Evolutionary conservation across 352 stramenopile genomes (phyloP).

Genomic region (Phytophthora melonis): DNA sequence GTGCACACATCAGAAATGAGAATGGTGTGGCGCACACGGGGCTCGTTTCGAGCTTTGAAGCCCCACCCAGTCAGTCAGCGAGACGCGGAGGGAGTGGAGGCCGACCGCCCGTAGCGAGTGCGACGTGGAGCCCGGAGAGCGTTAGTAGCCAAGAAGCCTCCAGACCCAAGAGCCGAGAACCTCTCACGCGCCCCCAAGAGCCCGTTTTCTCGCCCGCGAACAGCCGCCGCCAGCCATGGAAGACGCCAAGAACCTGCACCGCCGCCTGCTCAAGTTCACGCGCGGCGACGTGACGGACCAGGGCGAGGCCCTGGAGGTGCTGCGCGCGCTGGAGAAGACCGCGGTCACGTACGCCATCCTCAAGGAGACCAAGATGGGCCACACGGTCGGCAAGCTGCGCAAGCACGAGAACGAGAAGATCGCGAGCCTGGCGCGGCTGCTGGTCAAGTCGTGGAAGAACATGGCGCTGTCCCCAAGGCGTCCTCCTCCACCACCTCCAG

Average conservation of each 20-base stretch:
- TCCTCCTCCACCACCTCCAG: slow-evolving; percentile 5
- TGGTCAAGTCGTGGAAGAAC: slow-evolving; percentile 91
- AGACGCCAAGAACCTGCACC: slow-evolving; percentile 72
- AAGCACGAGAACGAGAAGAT: slow-evolving; percentile 91
- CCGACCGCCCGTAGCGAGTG: slow-evolving; percentile 1
- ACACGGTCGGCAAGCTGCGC: slow-evolving; percentile 89
- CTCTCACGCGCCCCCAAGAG: background rate
- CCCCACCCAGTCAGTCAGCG: slow-evolving; percentile 25
- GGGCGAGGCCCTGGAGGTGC: slow-evolving; percentile 63
- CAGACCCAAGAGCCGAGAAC: slow-evolving; percentile 7
- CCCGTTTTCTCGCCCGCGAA: background rate
- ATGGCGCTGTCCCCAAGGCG: slow-evolving; percentile 71
- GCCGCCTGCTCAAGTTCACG: slow-evolving; percentile 77
- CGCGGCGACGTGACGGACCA: slow-evolving; percentile 70
- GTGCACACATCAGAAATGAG: slow-evolving; percentile 1
- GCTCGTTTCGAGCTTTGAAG: slow-evolving; percentile 8
- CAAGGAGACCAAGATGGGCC: slow-evolving; percentile 87
- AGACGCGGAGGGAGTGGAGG: slow-evolving; percentile 10
- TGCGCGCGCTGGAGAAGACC: slow-evolving; percentile 68
- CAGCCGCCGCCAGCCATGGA: slow-evolving; percentile 55
- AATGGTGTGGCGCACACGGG: slow-evolving; percentile 20
- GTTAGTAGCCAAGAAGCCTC: slow-evolving; percentile 36
- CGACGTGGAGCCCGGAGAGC: slow-evolving; percentile 25
- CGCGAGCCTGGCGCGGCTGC: slow-evolving; percentile 69
- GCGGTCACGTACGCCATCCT: slow-evolving; percentile 73